phyloP scores from a whole-genome alignment of 225 moss, liverwort and hornwort species.

The Sphagnum contortum region DNA sequence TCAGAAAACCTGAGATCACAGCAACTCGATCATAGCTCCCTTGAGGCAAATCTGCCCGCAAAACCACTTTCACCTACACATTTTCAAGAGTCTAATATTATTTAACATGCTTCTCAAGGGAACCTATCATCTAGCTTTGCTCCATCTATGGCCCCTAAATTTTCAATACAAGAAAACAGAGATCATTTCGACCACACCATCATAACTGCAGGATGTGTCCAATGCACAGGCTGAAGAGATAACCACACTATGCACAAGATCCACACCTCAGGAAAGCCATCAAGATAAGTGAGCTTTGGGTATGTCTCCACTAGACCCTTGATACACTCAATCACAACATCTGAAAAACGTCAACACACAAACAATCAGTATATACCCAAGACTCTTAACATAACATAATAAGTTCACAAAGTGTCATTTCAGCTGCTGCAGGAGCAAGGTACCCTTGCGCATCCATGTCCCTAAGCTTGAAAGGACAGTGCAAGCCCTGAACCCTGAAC shows the following conservation, averaged over 20 bases:
- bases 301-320: slow-evolving; percentile 96
- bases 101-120: neutral
- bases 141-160: too few species aligned
- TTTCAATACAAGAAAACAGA: too few species aligned
- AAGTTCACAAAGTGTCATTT: too few species aligned
- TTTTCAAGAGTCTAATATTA: neutral
- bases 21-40: slow-evolving; percentile 85
- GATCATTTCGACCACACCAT: too few species aligned
- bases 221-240: too few species aligned
- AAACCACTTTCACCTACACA: slow-evolving; percentile 85
- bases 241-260: too few species aligned
- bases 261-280: slow-evolving; percentile 89
- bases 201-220: too few species aligned
- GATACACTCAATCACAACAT: slow-evolving; percentile 88
- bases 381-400: neutral
- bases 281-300: slow-evolving; percentile 79
- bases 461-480: too few species aligned
- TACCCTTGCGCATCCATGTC: too few species aligned
- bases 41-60: slow-evolving; percentile 70
- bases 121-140: neutral
- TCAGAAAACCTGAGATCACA: slow-evolving; percentile 62
- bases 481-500: too few species aligned
- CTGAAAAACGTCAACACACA: slow-evolving; percentile 18
- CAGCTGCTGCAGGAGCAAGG: too few species aligned
- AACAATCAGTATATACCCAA: neutral